Evolutionary conservation across 2,329 filamentous ascomycete species (phyloP), one percentile per base, ranked within the genome.

Genomic region (Alternaria rosae): DNA sequence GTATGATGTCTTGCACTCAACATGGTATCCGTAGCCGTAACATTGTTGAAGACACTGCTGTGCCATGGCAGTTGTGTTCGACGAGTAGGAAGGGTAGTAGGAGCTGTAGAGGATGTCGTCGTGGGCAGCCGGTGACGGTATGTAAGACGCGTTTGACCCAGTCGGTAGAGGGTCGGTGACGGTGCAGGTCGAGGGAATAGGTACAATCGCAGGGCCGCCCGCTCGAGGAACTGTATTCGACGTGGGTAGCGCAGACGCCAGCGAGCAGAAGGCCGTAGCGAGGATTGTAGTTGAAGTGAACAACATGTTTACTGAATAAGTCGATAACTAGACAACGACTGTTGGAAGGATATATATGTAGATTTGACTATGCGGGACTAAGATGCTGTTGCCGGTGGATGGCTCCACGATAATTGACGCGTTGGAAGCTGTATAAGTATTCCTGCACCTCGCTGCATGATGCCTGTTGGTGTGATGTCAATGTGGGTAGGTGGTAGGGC

Each of bases 1-100:
- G 28, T 75, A 78, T 3, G 74, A 76, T 9, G 70, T 70, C 57
- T 76, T 76, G 69, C 80, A 82, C 41, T 77, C 65, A 10, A 64
- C 66, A n/a, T 61, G 60, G 42, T 73, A 67, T 11, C 80, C 79
- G 47, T 77, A 79, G 12, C 80, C 79, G 57, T 81, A 78, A 68
- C 80, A 82, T 62, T 82, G 80, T 61, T 81, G 55, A 4, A 77
- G 70, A 62, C 80, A 82, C 54, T 78, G 73, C 55, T 71, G 54
- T 13, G 72, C 72, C 69, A 75, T 66, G 32, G 61, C 59, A 3
- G 68, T 74, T 15, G 45, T 70, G 64, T 77, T 73, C 17, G 71
- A 61, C 3, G 74, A 65, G 42, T 66, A 66, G 5, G 73, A 66
- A 17, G 75, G 70, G 62, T 80, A 81, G 69, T 78, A 78, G 12